phyloP scores from a whole-genome alignment of 306 rosid species.

The Hippophae rhamnoides region DNA sequence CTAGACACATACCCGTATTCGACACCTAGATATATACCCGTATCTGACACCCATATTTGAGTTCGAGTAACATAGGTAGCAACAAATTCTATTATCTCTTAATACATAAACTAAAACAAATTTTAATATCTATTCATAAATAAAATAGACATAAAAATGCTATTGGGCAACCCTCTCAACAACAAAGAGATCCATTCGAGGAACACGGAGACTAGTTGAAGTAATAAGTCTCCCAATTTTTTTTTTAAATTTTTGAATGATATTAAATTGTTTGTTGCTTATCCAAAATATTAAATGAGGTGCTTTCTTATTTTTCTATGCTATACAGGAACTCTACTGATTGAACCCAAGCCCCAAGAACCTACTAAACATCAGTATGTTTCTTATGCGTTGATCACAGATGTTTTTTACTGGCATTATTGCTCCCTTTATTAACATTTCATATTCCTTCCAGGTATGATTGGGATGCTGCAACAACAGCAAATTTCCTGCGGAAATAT shows the following conservation, averaged over 20 bases:
- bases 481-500: constrained; percentile 76
- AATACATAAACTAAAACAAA: no score
- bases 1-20: no score
- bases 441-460: constrained; percentile 57
- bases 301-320: constrained; percentile 4
- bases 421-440: constrained; percentile 2
- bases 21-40: no score
- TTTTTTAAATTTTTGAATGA: neutral
- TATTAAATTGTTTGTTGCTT: neutral
- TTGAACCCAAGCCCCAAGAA: constrained; percentile 98
- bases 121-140: no score
- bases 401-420: constrained; percentile 1
- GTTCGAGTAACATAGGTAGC: no score
- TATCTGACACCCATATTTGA: no score
- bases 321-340: constrained; percentile 67
- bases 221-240: neutral
- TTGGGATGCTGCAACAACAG: constrained; percentile 98
- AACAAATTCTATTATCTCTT: no score
- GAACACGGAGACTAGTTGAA: neutral
- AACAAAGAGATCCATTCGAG: no score
- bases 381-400: constrained; percentile 15
- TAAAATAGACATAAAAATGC: no score
- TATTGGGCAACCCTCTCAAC: no score
- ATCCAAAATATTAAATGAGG: neutral
- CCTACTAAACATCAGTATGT: constrained; percentile 91